A percentile compares a stretch with the other conserved stretches of the same genome.
phyloP scores from a whole-genome alignment of 2,329 filamentous ascomycete species.

The Zymoseptoria crescenta region DNA sequence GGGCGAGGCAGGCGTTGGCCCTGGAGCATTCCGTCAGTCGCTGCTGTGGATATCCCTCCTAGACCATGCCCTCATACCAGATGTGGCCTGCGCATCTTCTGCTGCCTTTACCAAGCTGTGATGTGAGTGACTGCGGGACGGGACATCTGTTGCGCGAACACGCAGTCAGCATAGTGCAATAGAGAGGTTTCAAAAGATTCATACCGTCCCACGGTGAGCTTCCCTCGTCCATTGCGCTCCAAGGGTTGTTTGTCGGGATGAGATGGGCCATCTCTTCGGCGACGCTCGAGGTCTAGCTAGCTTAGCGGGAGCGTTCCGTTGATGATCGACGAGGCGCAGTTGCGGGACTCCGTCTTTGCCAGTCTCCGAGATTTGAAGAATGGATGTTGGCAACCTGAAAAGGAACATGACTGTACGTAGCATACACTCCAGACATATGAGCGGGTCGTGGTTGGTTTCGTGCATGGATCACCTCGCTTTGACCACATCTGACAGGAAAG shows the following conservation, averaged over 20 bases:
- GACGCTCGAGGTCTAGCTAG: neutral
- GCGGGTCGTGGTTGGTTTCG: neutral
- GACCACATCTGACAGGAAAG: neutral
- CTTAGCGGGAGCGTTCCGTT: neutral
- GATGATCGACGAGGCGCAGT: neutral
- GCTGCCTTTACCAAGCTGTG: slow-evolving; percentile 35
- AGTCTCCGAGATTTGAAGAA: neutral
- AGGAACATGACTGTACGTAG: neutral
- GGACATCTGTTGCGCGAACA: slow-evolving; percentile 36
- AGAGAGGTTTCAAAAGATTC: neutral
- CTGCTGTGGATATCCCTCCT: neutral
- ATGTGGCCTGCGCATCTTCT: slow-evolving; percentile 19
- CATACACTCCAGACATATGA: neutral
- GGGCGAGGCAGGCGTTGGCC: slow-evolving; percentile 2
- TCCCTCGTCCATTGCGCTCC: slow-evolving; percentile 27
- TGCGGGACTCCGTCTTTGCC: neutral
- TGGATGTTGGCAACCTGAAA: neutral
- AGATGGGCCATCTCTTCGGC: neutral
- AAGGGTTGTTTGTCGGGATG: slow-evolving; percentile 12
- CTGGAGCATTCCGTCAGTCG: neutral
- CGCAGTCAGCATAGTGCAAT: slow-evolving; percentile 2
- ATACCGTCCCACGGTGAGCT: slow-evolving; percentile 29
- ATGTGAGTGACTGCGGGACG: slow-evolving; percentile 37
- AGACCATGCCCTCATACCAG: neutral
- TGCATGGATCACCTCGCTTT: neutral